phyloP scores from a whole-genome alignment of 345 rosid genomes.

The Acer negundo region DNA sequence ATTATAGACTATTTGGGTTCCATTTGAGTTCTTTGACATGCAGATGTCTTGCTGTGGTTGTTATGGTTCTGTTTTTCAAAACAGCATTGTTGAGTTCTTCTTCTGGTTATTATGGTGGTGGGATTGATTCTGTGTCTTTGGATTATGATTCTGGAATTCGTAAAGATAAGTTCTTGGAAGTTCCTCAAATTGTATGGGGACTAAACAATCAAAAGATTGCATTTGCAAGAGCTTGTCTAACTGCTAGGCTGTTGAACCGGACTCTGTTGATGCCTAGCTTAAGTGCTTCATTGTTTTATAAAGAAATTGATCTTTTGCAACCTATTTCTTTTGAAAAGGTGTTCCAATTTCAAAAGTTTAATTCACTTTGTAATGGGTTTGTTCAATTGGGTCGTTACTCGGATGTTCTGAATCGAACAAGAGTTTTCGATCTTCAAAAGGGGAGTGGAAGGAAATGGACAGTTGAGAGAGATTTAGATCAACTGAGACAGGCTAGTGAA shows the following conservation, averaged over 20 bases:
- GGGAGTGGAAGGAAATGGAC: slow-evolving; percentile 99
- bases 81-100: slow-evolving; percentile 44
- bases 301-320: slow-evolving; percentile 75
- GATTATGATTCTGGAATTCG: slow-evolving; percentile 45
- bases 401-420: slow-evolving; percentile 49
- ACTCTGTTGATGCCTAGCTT: slow-evolving; percentile 93
- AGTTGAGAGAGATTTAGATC: slow-evolving; percentile 71
- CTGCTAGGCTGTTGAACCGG: slow-evolving; percentile 81
- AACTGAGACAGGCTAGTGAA: slow-evolving; percentile 42
- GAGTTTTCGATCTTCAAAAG: slow-evolving; percentile 55
- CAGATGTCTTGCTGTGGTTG: slow-evolving; percentile 57
- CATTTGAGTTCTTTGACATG: slow-evolving; percentile 47
- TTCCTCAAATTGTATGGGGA: slow-evolving; percentile 99
- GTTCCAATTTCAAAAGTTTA: slow-evolving; percentile 70
- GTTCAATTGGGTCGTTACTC: slow-evolving; percentile 65
- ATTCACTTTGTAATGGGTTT: slow-evolving; percentile 73
- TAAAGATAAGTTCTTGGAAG: slow-evolving; percentile 69
- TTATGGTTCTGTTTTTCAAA: slow-evolving; percentile 52
- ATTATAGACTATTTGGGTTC: slow-evolving; percentile 30
- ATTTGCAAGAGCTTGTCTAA: slow-evolving; percentile 91
- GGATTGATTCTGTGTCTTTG: slow-evolving; percentile 26
- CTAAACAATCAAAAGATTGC: slow-evolving; percentile 97
- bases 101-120: slow-evolving; percentile 29
- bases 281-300: slow-evolving; percentile 91
- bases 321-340: slow-evolving; percentile 83